Conservation (phyloP, 495 filamentous ascomycete species). For the Halenospora varia region DNA sequence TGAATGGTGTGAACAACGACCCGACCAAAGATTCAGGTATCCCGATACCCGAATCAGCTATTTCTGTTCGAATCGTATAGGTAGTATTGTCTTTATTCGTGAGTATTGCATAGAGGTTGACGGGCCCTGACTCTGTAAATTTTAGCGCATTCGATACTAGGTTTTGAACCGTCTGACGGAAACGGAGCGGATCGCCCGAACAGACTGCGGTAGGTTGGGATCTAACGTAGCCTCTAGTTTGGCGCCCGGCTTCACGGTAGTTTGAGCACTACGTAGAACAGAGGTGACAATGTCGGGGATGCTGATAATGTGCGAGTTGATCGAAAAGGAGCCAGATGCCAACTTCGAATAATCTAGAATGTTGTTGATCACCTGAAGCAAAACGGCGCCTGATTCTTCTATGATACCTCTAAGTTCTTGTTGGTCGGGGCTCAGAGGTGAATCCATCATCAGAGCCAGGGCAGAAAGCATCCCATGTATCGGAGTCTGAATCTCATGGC, state of each 20-base stretch:
- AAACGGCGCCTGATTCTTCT: constrained; percentile 41
- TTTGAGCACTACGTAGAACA: constrained; percentile 44
- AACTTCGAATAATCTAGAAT: constrained; percentile 51
- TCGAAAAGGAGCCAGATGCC: constrained; percentile 39
- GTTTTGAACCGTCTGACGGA: constrained; percentile 45
- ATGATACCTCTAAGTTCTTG: constrained; percentile 43
- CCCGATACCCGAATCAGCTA: constrained; percentile 75
- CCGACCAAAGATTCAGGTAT: constrained; percentile 57
- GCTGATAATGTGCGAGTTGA: constrained; percentile 39
- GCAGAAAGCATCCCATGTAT: constrained; percentile 51
- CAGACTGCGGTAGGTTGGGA: constrained; percentile 35
- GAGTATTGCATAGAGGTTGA: constrained; percentile 30
- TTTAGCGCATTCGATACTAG: constrained; percentile 44
- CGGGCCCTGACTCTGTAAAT: constrained; percentile 42
- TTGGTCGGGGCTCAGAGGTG: constrained; percentile 32
- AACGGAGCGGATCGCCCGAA: constrained; percentile 44
- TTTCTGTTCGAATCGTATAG: constrained; percentile 52
- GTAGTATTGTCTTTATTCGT: constrained; percentile 34
- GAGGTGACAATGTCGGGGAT: constrained; percentile 45
- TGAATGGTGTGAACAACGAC: constrained; percentile 76
- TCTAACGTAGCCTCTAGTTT: constrained; percentile 35
- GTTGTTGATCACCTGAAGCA: constrained; percentile 48
- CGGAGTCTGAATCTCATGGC: constrained; percentile 49
- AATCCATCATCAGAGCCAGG: constrained; percentile 40
- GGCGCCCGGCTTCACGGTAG: constrained; percentile 30